Evolutionary conservation across 1,139 yeast genomes (phyloP).

Genomic region (Kluyveromyces marxianus): DNA sequence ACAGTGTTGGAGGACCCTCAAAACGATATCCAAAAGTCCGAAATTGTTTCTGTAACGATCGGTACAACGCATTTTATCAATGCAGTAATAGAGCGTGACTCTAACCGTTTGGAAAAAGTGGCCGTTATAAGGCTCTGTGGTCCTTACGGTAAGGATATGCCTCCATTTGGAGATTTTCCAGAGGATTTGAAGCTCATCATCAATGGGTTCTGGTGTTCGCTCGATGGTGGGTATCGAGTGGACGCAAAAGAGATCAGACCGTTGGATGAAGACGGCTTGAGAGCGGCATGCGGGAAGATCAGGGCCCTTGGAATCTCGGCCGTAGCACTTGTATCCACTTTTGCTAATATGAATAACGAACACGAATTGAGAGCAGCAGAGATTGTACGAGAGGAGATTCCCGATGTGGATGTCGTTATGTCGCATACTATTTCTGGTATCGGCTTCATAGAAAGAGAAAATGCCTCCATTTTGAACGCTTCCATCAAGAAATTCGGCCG

Average conservation of each 20-base stretch:
- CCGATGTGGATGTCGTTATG: conserved; percentile 32
- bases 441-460: conserved; percentile 38
- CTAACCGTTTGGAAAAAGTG: conserved; percentile 34
- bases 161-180: conserved; percentile 39
- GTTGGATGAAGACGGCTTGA: conserved; percentile 31
- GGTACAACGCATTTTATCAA: conserved; percentile 43
- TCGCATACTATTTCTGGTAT: conserved; percentile 36
- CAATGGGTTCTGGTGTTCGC: conserved; percentile 30
- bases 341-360: conserved; percentile 31
- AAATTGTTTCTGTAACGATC: conserved; percentile 35
- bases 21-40: conserved; percentile 18
- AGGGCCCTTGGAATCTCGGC: conserved; percentile 28
- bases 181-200: conserved; percentile 30
- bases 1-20: conserved; percentile 24
- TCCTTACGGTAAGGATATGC: conserved; percentile 32
- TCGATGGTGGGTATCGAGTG: conserved; percentile 37
- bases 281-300: conserved; percentile 29
- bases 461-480: conserved; percentile 38
- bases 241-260: conserved; percentile 33
- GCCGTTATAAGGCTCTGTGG: conserved; percentile 38
- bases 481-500: conserved; percentile 36
- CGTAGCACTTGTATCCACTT: conserved; percentile 36
- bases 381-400: conserved; percentile 28
- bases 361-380: conserved; percentile 33
- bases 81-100: conserved; percentile 39